Percentiles rank a stretch among this genome's conserved stretches.
These are phyloP conservation scores for Picea abies DNA, from an alignment of 83 land plant species.

Conservation along the genomic window DNA sequence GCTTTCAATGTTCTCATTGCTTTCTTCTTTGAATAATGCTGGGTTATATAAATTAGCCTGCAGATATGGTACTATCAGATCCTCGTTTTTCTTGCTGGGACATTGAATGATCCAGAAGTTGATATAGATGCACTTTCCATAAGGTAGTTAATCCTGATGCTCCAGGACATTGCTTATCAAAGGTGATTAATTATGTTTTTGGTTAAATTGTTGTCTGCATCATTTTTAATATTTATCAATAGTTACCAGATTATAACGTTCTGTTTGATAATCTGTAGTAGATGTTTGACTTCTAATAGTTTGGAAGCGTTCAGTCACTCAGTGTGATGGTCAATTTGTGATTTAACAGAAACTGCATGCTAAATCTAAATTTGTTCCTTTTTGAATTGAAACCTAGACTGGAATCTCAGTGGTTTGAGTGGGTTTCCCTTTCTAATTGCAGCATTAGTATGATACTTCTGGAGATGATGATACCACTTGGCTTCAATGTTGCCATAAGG, in stretches of 20 bases:
- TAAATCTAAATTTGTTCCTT: background rate
- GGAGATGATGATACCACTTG: conserved; percentile 21
- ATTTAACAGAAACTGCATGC: background rate
- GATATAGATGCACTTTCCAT: conserved; percentile 20
- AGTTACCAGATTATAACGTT: background rate
- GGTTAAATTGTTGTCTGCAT: background rate
- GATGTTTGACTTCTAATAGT: background rate
- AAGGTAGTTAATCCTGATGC: conserved; percentile 20
- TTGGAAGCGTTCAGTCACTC: background rate
- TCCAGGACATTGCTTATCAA: conserved; percentile 14
- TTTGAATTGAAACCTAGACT: background rate
- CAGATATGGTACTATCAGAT: conserved; percentile 23
- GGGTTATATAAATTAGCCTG: conserved; percentile 16
- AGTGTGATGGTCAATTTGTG: background rate
- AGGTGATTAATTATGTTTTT: conserved; percentile 4
- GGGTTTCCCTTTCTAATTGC: background rate
- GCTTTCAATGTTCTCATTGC: background rate
- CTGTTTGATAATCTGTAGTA: background rate
- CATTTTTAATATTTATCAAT: background rate
- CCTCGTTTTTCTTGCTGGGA: conserved; percentile 19
- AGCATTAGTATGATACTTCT: conserved; percentile 15
- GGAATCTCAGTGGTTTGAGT: background rate
- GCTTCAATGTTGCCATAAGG: conserved; percentile 14
- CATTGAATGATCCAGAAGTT: conserved; percentile 19
- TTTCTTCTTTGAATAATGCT: background rate